A percentile compares a stretch with the other conserved stretches of the same genome.
Evolutionary conservation across 495 filamentous ascomycete species (phyloP).

Genomic region (Aspergillus sclerotiicarbonarius): DNA sequence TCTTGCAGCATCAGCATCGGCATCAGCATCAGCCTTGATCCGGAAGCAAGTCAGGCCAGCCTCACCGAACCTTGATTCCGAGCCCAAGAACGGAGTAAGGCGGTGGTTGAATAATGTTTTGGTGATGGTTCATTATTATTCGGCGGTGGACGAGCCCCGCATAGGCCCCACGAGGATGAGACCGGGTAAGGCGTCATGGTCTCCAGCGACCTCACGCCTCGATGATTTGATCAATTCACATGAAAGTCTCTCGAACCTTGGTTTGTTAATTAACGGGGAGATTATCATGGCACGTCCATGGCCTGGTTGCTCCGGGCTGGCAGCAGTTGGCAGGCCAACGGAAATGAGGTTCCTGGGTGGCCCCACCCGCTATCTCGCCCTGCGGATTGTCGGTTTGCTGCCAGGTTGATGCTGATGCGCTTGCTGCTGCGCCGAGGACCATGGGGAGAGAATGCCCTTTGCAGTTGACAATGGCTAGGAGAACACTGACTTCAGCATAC

Average conservation of each 20-base stretch:
- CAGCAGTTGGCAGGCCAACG: neutral
- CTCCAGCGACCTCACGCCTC: too few relatives aligned
- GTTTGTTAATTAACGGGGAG: too few relatives aligned
- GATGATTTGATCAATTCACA: neutral
- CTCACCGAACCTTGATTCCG: too few relatives aligned
- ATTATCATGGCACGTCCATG: too few relatives aligned
- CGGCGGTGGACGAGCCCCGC: neutral
- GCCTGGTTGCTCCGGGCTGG: neutral
- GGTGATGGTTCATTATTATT: neutral
- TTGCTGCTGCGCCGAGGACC: too few relatives aligned
- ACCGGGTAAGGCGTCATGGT: neutral
- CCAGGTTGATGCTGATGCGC: too few relatives aligned
- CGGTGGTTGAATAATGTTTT: neutral
- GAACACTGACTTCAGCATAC: too few relatives aligned
- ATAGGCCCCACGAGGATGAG: neutral
- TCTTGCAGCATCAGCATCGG: neutral
- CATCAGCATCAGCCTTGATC: neutral
- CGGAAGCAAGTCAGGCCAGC: neutral
- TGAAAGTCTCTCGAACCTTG: neutral
- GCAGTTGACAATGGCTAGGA: too few relatives aligned
- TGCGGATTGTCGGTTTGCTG: too few relatives aligned
- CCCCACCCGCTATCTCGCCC: neutral
- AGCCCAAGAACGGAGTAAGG: neutral
- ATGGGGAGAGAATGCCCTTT: too few relatives aligned
- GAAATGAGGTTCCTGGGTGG: neutral